Evolutionary conservation across 805 yeast species (phyloP).

Genomic region (Lipomyces sp.): DNA sequence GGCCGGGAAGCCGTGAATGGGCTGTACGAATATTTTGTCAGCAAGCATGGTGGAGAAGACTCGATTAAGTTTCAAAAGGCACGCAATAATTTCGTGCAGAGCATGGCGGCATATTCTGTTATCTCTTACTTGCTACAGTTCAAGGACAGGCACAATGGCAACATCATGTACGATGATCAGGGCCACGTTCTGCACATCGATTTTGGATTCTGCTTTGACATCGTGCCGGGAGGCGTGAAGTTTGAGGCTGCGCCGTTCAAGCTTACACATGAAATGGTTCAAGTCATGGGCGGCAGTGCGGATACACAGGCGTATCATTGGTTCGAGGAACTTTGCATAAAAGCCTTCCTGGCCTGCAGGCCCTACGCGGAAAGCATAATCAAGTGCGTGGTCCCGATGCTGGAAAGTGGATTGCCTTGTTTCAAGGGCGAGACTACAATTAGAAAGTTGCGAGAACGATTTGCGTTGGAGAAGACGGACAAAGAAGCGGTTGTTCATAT

Average conservation of each 20-base stretch:
- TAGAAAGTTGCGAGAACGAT: constrained; percentile 68
- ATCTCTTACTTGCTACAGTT: constrained; percentile 87
- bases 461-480: constrained; percentile 76
- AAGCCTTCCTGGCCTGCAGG: constrained; percentile 83
- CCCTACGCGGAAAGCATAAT: constrained; percentile 84
- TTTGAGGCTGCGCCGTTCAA: constrained; percentile 99
- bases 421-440: constrained; percentile 55
- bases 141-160: constrained; percentile 96
- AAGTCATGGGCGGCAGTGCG: constrained; percentile 88
- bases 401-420: constrained; percentile 64
- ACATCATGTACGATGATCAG: constrained; percentile 91
- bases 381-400: constrained; percentile 85
- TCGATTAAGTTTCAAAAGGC: constrained; percentile 88
- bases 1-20: constrained; percentile 99
- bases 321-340: constrained; percentile 94
- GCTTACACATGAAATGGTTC: constrained; percentile 91
- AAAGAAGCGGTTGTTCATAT: constrained; percentile 79
- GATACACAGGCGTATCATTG: constrained; percentile 83
- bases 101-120: constrained; percentile 88
- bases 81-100: constrained; percentile 85
- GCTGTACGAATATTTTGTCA: constrained; percentile 81
- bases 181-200: constrained; percentile 96
- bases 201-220: constrained; percentile 97
- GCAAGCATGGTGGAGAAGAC: constrained; percentile 93
- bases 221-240: constrained; percentile 97